Percentiles rank a stretch among this genome's conserved stretches.
Evolutionary conservation across 768 basidiomycete genomes (phyloP).

Genomic region (Lactifluus volemus): DNA sequence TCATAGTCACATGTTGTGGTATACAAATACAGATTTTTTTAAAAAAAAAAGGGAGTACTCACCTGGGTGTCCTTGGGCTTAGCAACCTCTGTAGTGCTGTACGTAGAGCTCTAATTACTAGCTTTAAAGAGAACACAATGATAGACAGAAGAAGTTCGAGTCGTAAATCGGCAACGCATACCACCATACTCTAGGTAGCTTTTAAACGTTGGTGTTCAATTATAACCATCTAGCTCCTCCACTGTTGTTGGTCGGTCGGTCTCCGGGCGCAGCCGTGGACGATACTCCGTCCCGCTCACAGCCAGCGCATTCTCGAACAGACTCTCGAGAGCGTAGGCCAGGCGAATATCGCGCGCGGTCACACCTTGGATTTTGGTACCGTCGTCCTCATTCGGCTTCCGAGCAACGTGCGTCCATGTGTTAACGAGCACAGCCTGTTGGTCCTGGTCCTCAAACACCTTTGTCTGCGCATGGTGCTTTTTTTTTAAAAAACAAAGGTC

Average conservation of each 20-base stretch:
- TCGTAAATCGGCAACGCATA: background rate
- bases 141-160: background rate
- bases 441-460: background rate
- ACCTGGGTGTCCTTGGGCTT: no score
- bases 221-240: constrained; percentile 2
- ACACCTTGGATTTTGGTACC: constrained; percentile 4
- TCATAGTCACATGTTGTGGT: no score
- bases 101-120: no score
- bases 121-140: no score
- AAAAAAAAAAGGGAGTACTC: no score
- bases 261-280: background rate
- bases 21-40: no score
- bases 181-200: background rate
- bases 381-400: background rate
- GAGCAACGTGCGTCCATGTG: constrained; percentile 14
- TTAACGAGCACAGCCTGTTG: constrained; percentile 7
- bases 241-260: constrained; percentile 6
- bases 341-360: constrained; percentile 11
- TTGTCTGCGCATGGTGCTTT: constrained; percentile 9
- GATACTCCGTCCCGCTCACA: background rate
- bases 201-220: background rate
- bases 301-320: constrained; percentile 8
- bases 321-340: constrained; percentile 10
- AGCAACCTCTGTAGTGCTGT: no score
- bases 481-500: no score